Evolutionary conservation across 768 basidiomycete genomes (phyloP).

Genomic region (Dictyophora rubrovolvata): DNA sequence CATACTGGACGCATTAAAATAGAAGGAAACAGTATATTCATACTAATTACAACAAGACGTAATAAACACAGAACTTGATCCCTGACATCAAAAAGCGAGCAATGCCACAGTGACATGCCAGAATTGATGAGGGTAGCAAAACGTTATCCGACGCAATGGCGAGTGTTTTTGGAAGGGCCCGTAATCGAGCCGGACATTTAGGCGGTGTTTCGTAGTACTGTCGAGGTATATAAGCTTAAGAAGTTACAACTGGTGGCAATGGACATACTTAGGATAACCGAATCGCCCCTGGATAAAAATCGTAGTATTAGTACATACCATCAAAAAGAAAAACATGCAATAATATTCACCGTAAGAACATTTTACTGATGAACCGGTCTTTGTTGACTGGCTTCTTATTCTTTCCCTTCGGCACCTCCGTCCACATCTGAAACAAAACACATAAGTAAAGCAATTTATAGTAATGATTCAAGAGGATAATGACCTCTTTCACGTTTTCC

Average conservation of each 20-base stretch:
- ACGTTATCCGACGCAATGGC: not conserved
- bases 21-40: no score
- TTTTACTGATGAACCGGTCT: slow-evolving; percentile 98
- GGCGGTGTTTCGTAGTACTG: slow-evolving; percentile 20
- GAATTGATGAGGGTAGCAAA: no score
- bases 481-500: slow-evolving; percentile 95
- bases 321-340: not conserved
- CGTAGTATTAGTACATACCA: slow-evolving; percentile 1
- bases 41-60: no score
- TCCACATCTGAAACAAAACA: slow-evolving; percentile 81
- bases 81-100: no score
- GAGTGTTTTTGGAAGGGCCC: not conserved
- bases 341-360: slow-evolving; percentile 75
- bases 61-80: no score
- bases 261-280: slow-evolving; percentile 85
- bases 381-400: slow-evolving; percentile 99
- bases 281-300: slow-evolving; percentile 65
- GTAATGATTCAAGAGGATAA: slow-evolving; percentile 14
- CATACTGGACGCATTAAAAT: no score
- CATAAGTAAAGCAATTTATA: not conserved
- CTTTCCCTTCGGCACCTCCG: slow-evolving; percentile 94
- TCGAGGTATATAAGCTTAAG: not conserved
- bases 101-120: no score
- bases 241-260: not conserved
- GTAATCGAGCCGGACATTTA: not conserved